These are phyloP conservation scores for Euptelea pleiosperma DNA, from an alignment of 164 flowering plant genomes.

Conservation along the genomic window DNA sequence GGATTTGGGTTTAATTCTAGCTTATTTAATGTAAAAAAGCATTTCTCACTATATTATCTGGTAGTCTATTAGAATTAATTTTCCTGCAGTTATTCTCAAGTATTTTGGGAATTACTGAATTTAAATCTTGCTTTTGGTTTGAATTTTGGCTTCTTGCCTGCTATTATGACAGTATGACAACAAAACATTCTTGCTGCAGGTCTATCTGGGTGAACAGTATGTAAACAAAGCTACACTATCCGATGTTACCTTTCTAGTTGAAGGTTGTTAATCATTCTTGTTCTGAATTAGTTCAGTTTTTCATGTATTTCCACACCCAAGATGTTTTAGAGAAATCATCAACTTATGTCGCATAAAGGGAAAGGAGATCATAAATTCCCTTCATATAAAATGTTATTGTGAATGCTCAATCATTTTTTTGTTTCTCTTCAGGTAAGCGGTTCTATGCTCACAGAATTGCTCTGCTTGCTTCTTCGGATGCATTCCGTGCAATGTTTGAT, in stretches of 20 bases:
- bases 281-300: background rate
- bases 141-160: background rate
- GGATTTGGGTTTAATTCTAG: too few relatives aligned
- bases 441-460: conserved; percentile 96
- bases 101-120: too few relatives aligned
- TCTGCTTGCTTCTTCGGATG: conserved; percentile 95
- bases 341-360: background rate
- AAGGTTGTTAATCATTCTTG: conserved; percentile 49
- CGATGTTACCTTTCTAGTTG: conserved; percentile 91
- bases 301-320: background rate
- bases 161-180: background rate
- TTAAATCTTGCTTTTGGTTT: background rate
- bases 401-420: conserved; percentile 2
- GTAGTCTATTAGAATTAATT: background rate
- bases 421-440: conserved; percentile 49
- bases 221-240: conserved; percentile 83
- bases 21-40: too few relatives aligned
- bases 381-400: background rate
- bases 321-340: background rate
- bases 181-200: conserved; percentile 50
- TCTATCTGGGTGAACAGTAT: conserved; percentile 87
- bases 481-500: conserved; percentile 99
- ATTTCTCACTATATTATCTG: too few relatives aligned
- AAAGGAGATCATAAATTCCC: background rate
- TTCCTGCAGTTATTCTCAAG: too few relatives aligned